Evolutionary conservation across 352 stramenopile species (phyloP).

Genomic region (Phytopythium cucurbitacearum): DNA sequence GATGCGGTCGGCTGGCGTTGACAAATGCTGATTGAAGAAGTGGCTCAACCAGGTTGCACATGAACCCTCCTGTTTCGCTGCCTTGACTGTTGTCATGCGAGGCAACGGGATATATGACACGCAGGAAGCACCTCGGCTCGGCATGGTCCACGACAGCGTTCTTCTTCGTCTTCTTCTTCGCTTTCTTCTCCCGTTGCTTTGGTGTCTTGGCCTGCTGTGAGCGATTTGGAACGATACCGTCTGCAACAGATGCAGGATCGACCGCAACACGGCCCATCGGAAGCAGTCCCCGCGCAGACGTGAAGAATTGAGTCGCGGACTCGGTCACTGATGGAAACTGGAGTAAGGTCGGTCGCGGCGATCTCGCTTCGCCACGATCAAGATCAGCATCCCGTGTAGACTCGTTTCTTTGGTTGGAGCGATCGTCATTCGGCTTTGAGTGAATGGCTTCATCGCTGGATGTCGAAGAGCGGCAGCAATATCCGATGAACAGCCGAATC

Average conservation of each 20-base stretch:
- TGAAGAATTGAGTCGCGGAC: not conserved
- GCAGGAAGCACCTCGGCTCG: constrained; percentile 30
- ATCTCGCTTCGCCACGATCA: no score
- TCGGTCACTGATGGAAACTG: not conserved
- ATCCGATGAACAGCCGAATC: not conserved
- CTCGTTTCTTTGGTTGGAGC: no score
- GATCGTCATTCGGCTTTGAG: no score
- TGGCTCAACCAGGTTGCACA: not conserved
- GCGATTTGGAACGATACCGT: no score
- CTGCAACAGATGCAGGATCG: not conserved
- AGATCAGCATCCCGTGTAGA: no score
- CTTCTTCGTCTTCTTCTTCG: constrained; percentile 16
- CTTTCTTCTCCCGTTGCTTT: constrained; percentile 9
- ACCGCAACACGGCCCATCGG: not conserved
- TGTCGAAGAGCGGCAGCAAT: not conserved
- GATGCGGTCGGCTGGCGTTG: no score
- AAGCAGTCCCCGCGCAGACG: constrained; percentile 6
- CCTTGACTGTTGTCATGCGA: not conserved
- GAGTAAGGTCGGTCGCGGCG: not conserved
- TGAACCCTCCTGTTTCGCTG: not conserved
- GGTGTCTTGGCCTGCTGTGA: not conserved
- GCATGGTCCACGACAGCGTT: constrained; percentile 41
- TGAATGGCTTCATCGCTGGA: no score
- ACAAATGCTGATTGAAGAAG: not conserved
- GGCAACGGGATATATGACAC: not conserved